phyloP scores from a whole-genome alignment of 2,329 filamentous ascomycete genomes.

The Colletotrichum sp. region DNA sequence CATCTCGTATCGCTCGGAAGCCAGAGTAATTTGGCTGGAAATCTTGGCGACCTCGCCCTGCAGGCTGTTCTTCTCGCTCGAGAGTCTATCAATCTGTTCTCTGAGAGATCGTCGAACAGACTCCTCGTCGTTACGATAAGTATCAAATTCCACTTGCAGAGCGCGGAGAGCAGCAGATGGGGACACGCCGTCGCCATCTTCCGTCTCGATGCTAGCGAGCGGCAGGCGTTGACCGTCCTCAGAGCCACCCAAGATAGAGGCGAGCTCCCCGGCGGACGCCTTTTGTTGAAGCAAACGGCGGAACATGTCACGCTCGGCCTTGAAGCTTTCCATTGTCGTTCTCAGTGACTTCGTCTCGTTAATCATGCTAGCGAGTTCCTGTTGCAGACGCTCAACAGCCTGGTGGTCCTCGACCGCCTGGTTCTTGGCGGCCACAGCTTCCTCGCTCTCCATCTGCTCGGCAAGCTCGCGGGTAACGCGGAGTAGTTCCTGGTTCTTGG shows the following conservation, averaged over 20 bases:
- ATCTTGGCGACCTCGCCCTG: slow-evolving; percentile 83
- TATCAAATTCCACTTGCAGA: slow-evolving; percentile 87
- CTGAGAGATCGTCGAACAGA: slow-evolving; percentile 83
- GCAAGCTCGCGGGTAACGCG: slow-evolving; percentile 84
- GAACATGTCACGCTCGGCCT: slow-evolving; percentile 97
- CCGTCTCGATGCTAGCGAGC: slow-evolving; percentile 62
- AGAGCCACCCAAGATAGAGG: slow-evolving; percentile 74
- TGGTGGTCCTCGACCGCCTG: slow-evolving; percentile 69
- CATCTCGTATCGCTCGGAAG: slow-evolving; percentile 86
- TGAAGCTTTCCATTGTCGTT: slow-evolving; percentile 88
- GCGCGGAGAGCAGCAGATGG: slow-evolving; percentile 78
- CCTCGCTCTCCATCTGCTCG: slow-evolving; percentile 89
- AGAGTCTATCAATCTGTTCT: slow-evolving; percentile 81
- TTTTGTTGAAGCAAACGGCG: slow-evolving; percentile 86
- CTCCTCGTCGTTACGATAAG: slow-evolving; percentile 83
- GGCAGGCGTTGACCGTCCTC: slow-evolving; percentile 60
- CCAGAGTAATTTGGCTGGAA: slow-evolving; percentile 80
- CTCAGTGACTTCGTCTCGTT: slow-evolving; percentile 86
- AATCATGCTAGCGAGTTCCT: slow-evolving; percentile 75
- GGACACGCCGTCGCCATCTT: slow-evolving; percentile 57
- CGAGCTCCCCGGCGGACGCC: slow-evolving; percentile 63
- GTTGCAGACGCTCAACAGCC: slow-evolving; percentile 74
- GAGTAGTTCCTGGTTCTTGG: slow-evolving; percentile 85
- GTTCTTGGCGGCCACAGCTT: slow-evolving; percentile 72
- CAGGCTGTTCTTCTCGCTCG: slow-evolving; percentile 80